Conservation (phyloP, 2,329 filamentous ascomycete species). For the Fusarium dimerum region DNA sequence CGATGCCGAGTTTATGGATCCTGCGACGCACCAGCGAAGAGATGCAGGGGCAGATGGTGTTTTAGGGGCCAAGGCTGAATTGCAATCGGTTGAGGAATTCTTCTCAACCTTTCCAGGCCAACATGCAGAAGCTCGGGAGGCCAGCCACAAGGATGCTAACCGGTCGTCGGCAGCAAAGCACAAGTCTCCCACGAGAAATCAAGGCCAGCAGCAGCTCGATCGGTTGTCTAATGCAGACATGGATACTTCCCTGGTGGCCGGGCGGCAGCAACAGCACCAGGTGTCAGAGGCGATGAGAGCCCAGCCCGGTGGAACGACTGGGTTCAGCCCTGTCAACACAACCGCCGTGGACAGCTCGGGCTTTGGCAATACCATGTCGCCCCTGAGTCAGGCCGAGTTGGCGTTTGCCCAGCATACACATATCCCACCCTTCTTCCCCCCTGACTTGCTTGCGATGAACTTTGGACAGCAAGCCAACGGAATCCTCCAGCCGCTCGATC, state of each 20-base stretch:
- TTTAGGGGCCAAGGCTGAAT: conserved; percentile 81
- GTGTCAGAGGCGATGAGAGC: conserved; percentile 44
- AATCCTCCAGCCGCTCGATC: conserved; percentile 69
- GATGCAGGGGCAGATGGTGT: conserved; percentile 86
- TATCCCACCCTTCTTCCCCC: conserved; percentile 47
- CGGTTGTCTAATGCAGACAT: conserved; percentile 17
- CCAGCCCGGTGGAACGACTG: conserved; percentile 41
- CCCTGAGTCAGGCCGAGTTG: conserved; percentile 52
- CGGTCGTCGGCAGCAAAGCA: conserved; percentile 34
- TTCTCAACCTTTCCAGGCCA: conserved; percentile 75
- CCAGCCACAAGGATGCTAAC: conserved; percentile 38
- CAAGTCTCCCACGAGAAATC: conserved; percentile 41
- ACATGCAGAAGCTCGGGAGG: conserved; percentile 45
- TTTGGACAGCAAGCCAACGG: conserved; percentile 50
- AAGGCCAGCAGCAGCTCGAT: conserved; percentile 22
- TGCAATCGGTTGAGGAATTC: conserved; percentile 95
- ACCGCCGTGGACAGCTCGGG: conserved; percentile 42
- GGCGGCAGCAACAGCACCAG: conserved; percentile 36
- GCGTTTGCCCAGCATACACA: conserved; percentile 41
- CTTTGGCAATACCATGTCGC: conserved; percentile 52
- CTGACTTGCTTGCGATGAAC: conserved; percentile 55
- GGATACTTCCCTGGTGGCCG: conserved; percentile 12
- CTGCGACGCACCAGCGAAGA: conserved; percentile 65
- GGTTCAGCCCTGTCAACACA: conserved; percentile 44
- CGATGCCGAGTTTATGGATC: conserved; percentile 79